Conservation (phyloP, 1,139 yeast genomes). For the Yamadazyma kanchanaburiensis region DNA sequence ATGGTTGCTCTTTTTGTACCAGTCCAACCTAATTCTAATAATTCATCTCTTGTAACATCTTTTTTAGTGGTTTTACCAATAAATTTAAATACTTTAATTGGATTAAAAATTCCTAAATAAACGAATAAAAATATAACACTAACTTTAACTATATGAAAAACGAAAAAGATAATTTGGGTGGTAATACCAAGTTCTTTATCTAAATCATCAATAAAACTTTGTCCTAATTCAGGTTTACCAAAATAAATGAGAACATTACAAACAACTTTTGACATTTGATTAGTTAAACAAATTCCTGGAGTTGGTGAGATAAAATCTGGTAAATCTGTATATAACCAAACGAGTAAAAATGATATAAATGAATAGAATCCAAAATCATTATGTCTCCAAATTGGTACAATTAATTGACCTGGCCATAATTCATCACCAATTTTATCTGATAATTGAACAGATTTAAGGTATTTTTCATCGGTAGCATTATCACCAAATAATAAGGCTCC, state of each 20-base stretch:
- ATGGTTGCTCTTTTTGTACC: slow-evolving; percentile 74
- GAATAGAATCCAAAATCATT: slow-evolving; percentile 47
- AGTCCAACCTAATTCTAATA: slow-evolving; percentile 84
- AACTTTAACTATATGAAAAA: slow-evolving; percentile 65
- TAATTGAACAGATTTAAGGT: slow-evolving; percentile 41
- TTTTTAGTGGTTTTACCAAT: slow-evolving; percentile 25
- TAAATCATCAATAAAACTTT: slow-evolving; percentile 47
- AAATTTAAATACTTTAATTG: slow-evolving; percentile 37
- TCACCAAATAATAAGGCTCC: slow-evolving; percentile 74
- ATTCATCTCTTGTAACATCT: slow-evolving; percentile 50
- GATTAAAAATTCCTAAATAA: slow-evolving; percentile 75
- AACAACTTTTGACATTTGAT: slow-evolving; percentile 36
- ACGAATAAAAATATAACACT: slow-evolving; percentile 54
- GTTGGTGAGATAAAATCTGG: slow-evolving; percentile 90
- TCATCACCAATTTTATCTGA: slow-evolving; percentile 52
- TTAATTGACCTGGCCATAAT: slow-evolving; percentile 87
- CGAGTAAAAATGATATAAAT: slow-evolving; percentile 43
- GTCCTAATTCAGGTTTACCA: slow-evolving; percentile 38
- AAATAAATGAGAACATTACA: slow-evolving; percentile 30
- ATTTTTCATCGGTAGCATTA: slow-evolving; percentile 49
- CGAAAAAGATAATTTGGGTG: slow-evolving; percentile 69
- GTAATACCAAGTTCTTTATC: slow-evolving; percentile 32
- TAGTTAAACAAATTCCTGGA: slow-evolving; percentile 85
- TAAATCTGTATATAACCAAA: slow-evolving; percentile 89
- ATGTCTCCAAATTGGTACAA: slow-evolving; percentile 75